Base-by-base conservation (phyloP, 2,329 filamentous ascomycete species). In the Xylaria sp. region DNA sequence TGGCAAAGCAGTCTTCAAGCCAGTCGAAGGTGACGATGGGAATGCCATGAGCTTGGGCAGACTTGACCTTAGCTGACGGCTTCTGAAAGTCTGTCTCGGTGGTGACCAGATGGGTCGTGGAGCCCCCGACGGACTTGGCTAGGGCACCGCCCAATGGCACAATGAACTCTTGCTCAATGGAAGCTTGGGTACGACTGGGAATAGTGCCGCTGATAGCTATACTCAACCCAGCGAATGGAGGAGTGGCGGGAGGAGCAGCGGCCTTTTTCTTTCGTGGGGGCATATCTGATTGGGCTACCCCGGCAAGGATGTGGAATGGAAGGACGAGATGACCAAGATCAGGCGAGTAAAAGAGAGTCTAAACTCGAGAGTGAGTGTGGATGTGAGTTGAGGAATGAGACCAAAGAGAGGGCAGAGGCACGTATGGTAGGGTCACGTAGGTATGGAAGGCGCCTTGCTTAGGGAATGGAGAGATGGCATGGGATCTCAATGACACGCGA, bases 161-260 rank as follows among this genome's bases (percentile, higher is more conserved):
- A 63, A 89, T 81, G 56, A 83, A 78, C 25, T 78, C 75, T 23
- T 32, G 60, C 70, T 87, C 84, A 4, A 90, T 78, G 0, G 79
- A 77, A 6, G 78, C 78, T 70, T 92, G 89, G 2, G 84, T 86
- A 32, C 82, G 78, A 6, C 82, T 81, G 1, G 85, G 80, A 72
- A 92, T 90, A 5, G 85, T 86, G 69, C 91, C 91, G 66, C 87
- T 90, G 32, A 91, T 77, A 25, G 85, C 86, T 54, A 93, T 81
- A 6, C 81, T 81, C 73, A 80, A 84, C 4, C 84, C 86, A 1
- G 82, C 78, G 3, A 91, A 80, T 0, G 86, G 80, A 1, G 76
- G 74, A 8, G 66, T 61, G 15, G 63, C 48, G n/a, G 74, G 54
- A 23, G 75, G 54, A 25, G 71, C 44, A 34, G 75, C 59, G 15